Evolutionary conservation across 768 basidiomycete species (phyloP).

Genomic region (Pulveroboletus sp.): DNA sequence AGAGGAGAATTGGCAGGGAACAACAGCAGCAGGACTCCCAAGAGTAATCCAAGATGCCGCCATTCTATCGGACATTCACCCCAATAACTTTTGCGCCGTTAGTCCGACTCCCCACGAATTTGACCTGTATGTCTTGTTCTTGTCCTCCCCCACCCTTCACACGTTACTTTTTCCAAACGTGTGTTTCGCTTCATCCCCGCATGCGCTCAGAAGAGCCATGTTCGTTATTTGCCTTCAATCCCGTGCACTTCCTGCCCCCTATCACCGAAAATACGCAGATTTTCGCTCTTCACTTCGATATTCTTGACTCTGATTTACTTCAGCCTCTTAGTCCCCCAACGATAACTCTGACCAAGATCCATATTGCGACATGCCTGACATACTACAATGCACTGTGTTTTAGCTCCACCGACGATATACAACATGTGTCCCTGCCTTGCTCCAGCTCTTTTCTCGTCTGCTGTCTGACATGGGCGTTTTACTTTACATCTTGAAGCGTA

Average conservation of each 20-base stretch:
- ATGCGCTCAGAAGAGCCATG: constrained; percentile 16
- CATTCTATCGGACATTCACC: background rate
- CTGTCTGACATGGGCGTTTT: constrained; percentile 4
- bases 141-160: constrained; percentile 22
- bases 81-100: constrained; percentile 10
- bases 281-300: constrained; percentile 17
- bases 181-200: constrained; percentile 8
- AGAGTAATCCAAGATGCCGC: constrained; percentile 20
- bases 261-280: constrained; percentile 24
- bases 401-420: constrained; percentile 25
- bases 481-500: too few relatives aligned
- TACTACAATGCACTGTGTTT: constrained; percentile 34
- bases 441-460: constrained; percentile 2
- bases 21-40: constrained; percentile 77
- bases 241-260: constrained; percentile 20
- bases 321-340: constrained; percentile 11
- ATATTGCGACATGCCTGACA: constrained; percentile 29
- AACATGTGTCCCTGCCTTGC: constrained; percentile 20
- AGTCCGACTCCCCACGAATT: constrained; percentile 14
- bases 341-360: constrained; percentile 24
- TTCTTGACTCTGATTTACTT: constrained; percentile 29
- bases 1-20: constrained; percentile 85
- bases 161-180: constrained; percentile 9
- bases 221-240: constrained; percentile 23
- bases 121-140: constrained; percentile 30